Conservation (phyloP, 192 early-diverging fungal genomes). For the Cetraspora pellucida region DNA sequence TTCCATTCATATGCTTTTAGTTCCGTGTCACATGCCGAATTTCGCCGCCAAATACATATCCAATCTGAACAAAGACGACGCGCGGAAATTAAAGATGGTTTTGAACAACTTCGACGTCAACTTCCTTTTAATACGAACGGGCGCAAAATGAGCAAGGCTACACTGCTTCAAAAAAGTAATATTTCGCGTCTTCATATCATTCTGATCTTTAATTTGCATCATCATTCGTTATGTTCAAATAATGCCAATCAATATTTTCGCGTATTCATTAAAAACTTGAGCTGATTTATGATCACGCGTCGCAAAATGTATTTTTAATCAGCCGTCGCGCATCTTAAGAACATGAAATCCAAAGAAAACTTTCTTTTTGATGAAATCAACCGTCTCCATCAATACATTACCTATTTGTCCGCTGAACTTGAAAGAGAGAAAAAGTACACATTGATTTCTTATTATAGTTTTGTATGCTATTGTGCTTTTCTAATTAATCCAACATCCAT, state of each 20-base stretch:
- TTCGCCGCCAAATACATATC: conserved; percentile 52
- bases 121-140: conserved; percentile 44
- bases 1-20: background rate
- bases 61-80: conserved; percentile 54
- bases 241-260: background rate
- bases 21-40: conserved; percentile 40
- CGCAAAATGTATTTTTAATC: background rate
- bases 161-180: conserved; percentile 47
- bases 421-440: conserved; percentile 29
- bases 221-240: background rate
- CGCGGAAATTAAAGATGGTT: conserved; percentile 53
- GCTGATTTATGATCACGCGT: background rate
- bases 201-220: background rate
- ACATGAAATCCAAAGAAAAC: conserved; percentile 22
- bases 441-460: background rate
- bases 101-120: conserved; percentile 50
- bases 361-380: conserved; percentile 30
- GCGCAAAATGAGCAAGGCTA: conserved; percentile 51
- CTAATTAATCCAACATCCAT: background rate
- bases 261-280: background rate
- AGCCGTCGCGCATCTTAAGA: conserved; percentile 30
- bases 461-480: background rate
- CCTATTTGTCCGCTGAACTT: conserved; percentile 25
- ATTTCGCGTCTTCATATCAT: background rate
- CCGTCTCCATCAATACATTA: conserved; percentile 25